These are phyloP conservation scores for Colletotrichum tabaci DNA, from an alignment of 2,329 filamentous ascomycete species.

Conservation along the genomic window DNA sequence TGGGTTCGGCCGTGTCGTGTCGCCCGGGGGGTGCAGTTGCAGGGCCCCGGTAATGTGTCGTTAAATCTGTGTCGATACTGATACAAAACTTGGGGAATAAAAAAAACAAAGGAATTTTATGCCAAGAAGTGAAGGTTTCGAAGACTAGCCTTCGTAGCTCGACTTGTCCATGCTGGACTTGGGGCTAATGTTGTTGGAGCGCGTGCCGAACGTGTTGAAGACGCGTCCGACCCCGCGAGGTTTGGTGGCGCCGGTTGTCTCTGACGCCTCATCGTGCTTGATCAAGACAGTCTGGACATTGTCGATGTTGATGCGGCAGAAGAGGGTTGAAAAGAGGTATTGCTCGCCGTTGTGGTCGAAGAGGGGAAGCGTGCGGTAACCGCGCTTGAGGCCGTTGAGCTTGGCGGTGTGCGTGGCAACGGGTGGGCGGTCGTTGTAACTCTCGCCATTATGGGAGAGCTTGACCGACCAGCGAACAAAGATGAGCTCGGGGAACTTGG, in stretches of 20 bases:
- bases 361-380: slow-evolving; percentile 92
- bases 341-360: slow-evolving; percentile 91
- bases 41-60: slow-evolving; percentile 31
- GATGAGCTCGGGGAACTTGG: slow-evolving; percentile 93
- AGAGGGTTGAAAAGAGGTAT: slow-evolving; percentile 94
- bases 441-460: slow-evolving; percentile 84
- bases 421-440: slow-evolving; percentile 74
- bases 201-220: slow-evolving; percentile 67
- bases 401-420: slow-evolving; percentile 95
- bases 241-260: slow-evolving; percentile 58
- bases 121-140: slow-evolving; percentile 36
- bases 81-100: slow-evolving; percentile 37
- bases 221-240: slow-evolving; percentile 68
- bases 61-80: slow-evolving; percentile 40
- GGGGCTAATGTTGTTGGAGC: slow-evolving; percentile 65
- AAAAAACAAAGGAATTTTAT: slow-evolving; percentile 30
- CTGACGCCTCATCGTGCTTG: slow-evolving; percentile 57
- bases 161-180: slow-evolving; percentile 65
- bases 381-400: slow-evolving; percentile 88
- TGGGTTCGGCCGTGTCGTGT: slow-evolving; percentile 43
- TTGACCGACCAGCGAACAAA: slow-evolving; percentile 95
- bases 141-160: slow-evolving; percentile 57
- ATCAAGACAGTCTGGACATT: slow-evolving; percentile 71
- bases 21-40: slow-evolving; percentile 29
- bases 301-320: slow-evolving; percentile 85